Evolutionary conservation across 164 flowering plant species (phyloP), one percentile per base, ranked within the genome.

Genomic region (Chimonanthus praecox): DNA sequence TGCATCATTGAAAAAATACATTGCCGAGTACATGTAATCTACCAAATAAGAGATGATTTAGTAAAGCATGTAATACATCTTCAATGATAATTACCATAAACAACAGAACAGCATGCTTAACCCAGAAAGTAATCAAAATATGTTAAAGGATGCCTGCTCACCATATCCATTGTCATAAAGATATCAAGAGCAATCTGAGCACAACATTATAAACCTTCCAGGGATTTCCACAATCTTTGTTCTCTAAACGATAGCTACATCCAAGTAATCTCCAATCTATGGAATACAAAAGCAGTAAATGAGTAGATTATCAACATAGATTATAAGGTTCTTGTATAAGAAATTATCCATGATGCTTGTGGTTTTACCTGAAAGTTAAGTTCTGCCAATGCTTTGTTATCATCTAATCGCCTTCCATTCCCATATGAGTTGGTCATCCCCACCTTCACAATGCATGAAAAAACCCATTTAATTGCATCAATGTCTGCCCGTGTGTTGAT

Each of bases 261-360:
- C 98, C 90, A 95, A 84, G 88, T 95, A 95, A 81, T 95, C 99
- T 72, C 98, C 99, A 68, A 89, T 95, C 99, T 70, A 51, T 69
- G 48, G 15, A 70, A 50, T 15, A 15, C 4, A 9, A 54, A 49
- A 49, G 13, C 58, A 15, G 10, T 13, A 13, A 15, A 71, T 10
- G 20, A 4, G 33, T 18, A 62, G 65, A 18, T 62, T 16, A n/a
- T 61, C 64, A 61, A 3, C 65, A 16, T n/a, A 8, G 33, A 62
- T 62, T 18, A 8, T 62, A 62, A n/a, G 7, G 65, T 62, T n/a
- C 8, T 5, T 68, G 11, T 4, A 3, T 9, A 15, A 60, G n/a
- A 47, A 2, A 20, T 43, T 13, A 43, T 71, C 43, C 15, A n/a
- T 4, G 16, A 43, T 45, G n/a, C 7, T 45, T 4, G 43, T 15